Base-by-base conservation (phyloP, 2,329 filamentous ascomycete genomes). In the Talaromyces sp. region DNA sequence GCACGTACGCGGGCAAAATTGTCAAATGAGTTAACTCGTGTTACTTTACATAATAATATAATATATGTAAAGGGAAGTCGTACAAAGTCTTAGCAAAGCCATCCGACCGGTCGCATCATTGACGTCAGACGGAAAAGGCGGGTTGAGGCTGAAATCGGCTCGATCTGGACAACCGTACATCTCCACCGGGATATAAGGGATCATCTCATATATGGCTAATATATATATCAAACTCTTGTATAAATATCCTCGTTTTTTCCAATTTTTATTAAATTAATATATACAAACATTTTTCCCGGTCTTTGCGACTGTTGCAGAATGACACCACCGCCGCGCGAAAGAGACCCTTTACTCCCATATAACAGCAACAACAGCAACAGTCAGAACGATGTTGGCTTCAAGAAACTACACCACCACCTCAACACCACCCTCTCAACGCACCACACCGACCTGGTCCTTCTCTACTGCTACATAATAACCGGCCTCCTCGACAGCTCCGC, bases 401-500 rank as follows among this genome's bases (percentile, higher is more conserved):
- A 50, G 37, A 22, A 9, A 17, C 25, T 64, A n/a, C 33, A 8
- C 13, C 31, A 62, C 13, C 62, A 72, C 47, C 66, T 73, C 59
- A 61, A 45, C 27, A 37, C 59, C n/a, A 81, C 89, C 63, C 80
- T 92, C 63, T 82, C 80, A 66, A 86, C 87, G 33, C 81, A 85
- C 52, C 85, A 87, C 83, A 86, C 87, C 15, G 90, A 94, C 72
- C 68, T 90, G 1, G 80, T 92, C 22, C 82, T 94, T 45, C 80
- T 94, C 3, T 79, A 86, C 33, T 92, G 89, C 77, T 93, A 93
- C 74, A 79, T 91, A 68, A 89, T 93, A 73, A 93, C 91, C 0
- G 91, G 91, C 3, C 80, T 94, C 11, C 83, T 92, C 8, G 91
- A 94, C 77, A 91, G 89, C 77, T 87, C 89, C 2, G 87, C 90